Percentiles rank a stretch among this genome's conserved stretches.
phyloP scores from a whole-genome alignment of 352 stramenopile species.

The Phytophthora multivora region DNA sequence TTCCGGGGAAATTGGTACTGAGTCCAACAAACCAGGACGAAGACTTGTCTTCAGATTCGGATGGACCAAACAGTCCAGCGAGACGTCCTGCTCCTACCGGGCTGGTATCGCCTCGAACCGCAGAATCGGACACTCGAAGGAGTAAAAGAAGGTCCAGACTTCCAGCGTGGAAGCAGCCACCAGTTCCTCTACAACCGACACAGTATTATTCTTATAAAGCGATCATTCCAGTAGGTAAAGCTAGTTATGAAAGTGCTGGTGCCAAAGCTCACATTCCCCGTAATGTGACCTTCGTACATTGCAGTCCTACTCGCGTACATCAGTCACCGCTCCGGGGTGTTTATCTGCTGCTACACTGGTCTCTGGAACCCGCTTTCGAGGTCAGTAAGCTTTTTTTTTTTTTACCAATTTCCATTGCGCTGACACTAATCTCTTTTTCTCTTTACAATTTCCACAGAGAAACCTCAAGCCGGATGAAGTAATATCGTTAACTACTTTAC shows the following conservation, averaged over 20 bases:
- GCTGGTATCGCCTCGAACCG: background rate
- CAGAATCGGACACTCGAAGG: background rate
- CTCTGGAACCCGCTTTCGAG: conserved; percentile 19
- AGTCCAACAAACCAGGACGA: conserved; percentile 8
- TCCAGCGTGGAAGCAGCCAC: conserved; percentile 59
- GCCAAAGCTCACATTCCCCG: background rate
- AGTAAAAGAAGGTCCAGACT: conserved; percentile 33
- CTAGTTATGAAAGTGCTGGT: background rate
- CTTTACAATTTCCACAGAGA: conserved; percentile 8
- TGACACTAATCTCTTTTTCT: background rate
- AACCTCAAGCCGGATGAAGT: conserved; percentile 11
- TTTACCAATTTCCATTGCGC: background rate
- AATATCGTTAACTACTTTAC: conserved; percentile 1
- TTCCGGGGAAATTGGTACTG: background rate
- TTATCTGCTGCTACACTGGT: conserved; percentile 8
- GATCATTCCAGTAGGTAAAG: conserved; percentile 41
- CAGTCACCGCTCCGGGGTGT: conserved; percentile 7
- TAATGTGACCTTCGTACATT: background rate
- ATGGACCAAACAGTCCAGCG: background rate
- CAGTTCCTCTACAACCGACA: conserved; percentile 56
- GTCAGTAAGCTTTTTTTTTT: conserved; percentile 22
- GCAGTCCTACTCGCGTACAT: conserved; percentile 9
- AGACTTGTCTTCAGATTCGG: conserved; percentile 15
- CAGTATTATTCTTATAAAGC: conserved; percentile 62
- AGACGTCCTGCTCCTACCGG: background rate